Evolutionary conservation across 78 protist genomes (phyloP), one percentile per base, ranked within the genome.

Genomic region (Fonticula alba): DNA sequence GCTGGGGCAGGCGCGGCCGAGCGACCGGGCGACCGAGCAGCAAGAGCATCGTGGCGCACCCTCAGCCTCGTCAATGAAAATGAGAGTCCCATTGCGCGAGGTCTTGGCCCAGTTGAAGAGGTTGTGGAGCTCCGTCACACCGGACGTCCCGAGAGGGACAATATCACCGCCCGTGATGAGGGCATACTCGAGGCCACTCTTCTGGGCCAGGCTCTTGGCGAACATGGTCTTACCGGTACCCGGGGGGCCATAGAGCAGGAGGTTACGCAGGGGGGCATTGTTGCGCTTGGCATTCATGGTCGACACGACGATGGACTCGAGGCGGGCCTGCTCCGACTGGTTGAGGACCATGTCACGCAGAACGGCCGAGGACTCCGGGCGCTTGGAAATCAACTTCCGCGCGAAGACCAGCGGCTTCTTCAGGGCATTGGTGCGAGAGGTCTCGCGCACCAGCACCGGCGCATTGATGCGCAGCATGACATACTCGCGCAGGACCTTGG

Each of bases 151-250:
- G 10, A 51, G 56, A 1, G 56, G 56, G 9, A 10, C 56, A 26
- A 51, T 20, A 9, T 51, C 56, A 9, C 56, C 56, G 32, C 56
- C 56, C 5, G 56, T 20, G 31, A 51, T 27, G 15, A 51, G 2
- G 22, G 56, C 56, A n/a, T 51, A 51, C 22, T 51, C 56, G 31
- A 51, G 14, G 56, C 56, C 31, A n/a, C 33, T 9, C 56, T 3
- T 2, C 17, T 7, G 43, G 17, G 43, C 87, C 19, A 84, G 80
- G 1, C 85, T 85, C 68, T 82, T 82, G 26, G 87, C 90, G 22
- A 84, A 78, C 73, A 84, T 19, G 20, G 89, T 84, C 67, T 85
- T 85, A 27, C 92, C 92, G 3, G 88, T 82, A 7, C 92, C 92
- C 0, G 88, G 88, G 10, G 92, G 92, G 0, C 92, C 92, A 32